Evolutionary conservation across 192 early-diverging fungal species (phyloP).

Genomic region (Backusella circina): DNA sequence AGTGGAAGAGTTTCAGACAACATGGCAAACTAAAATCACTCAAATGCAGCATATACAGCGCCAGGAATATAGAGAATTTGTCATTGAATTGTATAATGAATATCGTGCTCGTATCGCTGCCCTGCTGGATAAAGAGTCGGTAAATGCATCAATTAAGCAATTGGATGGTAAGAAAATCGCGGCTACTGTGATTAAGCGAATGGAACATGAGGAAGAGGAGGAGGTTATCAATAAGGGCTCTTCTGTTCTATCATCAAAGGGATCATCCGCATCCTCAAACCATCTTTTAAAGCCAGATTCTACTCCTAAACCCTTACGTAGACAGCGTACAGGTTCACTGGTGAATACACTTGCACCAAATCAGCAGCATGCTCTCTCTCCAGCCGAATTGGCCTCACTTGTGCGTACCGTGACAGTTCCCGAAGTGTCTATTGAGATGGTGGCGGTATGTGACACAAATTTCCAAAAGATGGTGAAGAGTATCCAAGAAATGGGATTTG

Average conservation of each 20-base stretch:
- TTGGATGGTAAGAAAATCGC: constrained; percentile 54
- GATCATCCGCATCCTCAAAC: background rate
- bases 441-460: background rate
- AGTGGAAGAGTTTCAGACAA: constrained; percentile 46
- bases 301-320: background rate
- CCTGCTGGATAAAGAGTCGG: background rate
- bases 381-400: background rate
- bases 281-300: background rate
- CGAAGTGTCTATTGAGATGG: background rate
- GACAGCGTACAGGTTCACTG: background rate
- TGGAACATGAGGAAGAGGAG: background rate
- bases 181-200: constrained; percentile 27
- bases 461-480: constrained; percentile 31
- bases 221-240: background rate
- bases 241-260: background rate
- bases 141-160: constrained; percentile 6
- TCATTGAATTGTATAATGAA: constrained; percentile 45
- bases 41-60: constrained; percentile 44
- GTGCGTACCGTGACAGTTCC: background rate
- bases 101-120: constrained; percentile 29
- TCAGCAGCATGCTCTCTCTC: background rate
- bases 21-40: constrained; percentile 45
- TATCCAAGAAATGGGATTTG: constrained; percentile 70
- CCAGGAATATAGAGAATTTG: constrained; percentile 52
- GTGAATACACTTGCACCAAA: background rate